Evolutionary conservation across 495 filamentous ascomycete genomes (phyloP).

Genomic region (Neurospora cerealis): DNA sequence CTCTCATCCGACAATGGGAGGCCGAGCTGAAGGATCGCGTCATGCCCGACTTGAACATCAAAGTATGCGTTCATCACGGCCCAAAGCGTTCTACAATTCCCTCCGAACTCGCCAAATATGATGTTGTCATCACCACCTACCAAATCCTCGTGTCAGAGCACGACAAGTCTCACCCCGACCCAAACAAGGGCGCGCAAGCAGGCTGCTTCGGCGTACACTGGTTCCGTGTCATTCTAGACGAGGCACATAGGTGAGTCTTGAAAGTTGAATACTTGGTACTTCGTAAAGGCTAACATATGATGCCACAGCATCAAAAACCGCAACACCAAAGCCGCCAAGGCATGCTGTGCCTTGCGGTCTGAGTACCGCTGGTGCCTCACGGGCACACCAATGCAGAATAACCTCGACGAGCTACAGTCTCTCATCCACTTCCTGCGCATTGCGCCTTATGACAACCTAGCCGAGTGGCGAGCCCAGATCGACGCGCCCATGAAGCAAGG

Average conservation of each 20-base stretch:
- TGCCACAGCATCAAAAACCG: slow-evolving; percentile 92
- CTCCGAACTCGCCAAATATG: slow-evolving; percentile 66
- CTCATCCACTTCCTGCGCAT: slow-evolving; percentile 90
- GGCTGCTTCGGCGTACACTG: slow-evolving; percentile 88
- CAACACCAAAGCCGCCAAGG: slow-evolving; percentile 87
- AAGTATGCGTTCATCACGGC: slow-evolving; percentile 85
- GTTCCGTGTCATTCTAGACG: slow-evolving; percentile 92
- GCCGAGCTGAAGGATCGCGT: slow-evolving; percentile 78
- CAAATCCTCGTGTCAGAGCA: slow-evolving; percentile 88
- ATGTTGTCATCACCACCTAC: slow-evolving; percentile 96
- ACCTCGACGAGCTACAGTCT: slow-evolving; percentile 92
- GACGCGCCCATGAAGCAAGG: slow-evolving; percentile 76
- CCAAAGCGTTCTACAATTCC: slow-evolving; percentile 69
- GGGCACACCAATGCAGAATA: slow-evolving; percentile 95
- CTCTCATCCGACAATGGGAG: slow-evolving; percentile 97
- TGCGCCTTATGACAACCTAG: slow-evolving; percentile 73
- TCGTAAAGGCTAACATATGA: not conserved
- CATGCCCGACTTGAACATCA: slow-evolving; percentile 51
- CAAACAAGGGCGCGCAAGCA: slow-evolving; percentile 48
- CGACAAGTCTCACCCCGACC: slow-evolving; percentile 44
- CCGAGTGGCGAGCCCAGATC: slow-evolving; percentile 81
- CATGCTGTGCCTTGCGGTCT: slow-evolving; percentile 66
- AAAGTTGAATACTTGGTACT: not conserved
- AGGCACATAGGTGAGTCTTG: slow-evolving; percentile 40
- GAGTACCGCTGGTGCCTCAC: slow-evolving; percentile 94